phyloP scores from a whole-genome alignment of 768 basidiomycete genomes.

The Suillus placidus region DNA sequence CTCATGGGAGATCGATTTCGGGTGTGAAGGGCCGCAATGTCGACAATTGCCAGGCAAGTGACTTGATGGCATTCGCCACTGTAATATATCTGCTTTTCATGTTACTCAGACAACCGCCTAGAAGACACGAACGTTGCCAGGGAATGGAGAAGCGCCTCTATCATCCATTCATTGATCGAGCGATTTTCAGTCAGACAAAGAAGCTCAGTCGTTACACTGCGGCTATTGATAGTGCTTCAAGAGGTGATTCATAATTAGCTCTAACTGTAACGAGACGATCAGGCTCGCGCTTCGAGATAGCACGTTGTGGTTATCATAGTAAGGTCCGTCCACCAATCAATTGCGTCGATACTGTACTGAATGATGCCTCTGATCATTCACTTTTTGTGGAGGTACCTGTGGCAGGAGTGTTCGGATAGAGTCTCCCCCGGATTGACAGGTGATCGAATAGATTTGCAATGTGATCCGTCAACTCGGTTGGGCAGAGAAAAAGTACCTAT shows the following conservation, averaged over 20 bases:
- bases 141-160: slow-evolving; percentile 4
- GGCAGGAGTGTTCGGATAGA: neutral
- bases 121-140: neutral
- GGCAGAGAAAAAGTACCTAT: neutral
- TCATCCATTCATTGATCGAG: slow-evolving; percentile 1
- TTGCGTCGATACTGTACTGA: neutral
- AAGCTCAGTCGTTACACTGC: neutral
- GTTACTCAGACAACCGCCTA: neutral
- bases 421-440: neutral
- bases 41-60: neutral
- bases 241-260: neutral
- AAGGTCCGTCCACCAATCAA: slow-evolving; percentile 4
- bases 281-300: neutral
- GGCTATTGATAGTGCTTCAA: neutral
- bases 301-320: neutral
- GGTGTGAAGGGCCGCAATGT: neutral
- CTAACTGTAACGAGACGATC: neutral
- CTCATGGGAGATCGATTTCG: neutral
- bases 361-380: neutral
- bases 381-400: neutral
- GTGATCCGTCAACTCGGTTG: neutral
- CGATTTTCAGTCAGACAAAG: neutral
- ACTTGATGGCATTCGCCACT: neutral
- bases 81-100: neutral
- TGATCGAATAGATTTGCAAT: neutral